These are phyloP conservation scores for Leccinum discolor DNA, from an alignment of 1,284 basidiomycete genomes.

Conservation along the genomic window DNA sequence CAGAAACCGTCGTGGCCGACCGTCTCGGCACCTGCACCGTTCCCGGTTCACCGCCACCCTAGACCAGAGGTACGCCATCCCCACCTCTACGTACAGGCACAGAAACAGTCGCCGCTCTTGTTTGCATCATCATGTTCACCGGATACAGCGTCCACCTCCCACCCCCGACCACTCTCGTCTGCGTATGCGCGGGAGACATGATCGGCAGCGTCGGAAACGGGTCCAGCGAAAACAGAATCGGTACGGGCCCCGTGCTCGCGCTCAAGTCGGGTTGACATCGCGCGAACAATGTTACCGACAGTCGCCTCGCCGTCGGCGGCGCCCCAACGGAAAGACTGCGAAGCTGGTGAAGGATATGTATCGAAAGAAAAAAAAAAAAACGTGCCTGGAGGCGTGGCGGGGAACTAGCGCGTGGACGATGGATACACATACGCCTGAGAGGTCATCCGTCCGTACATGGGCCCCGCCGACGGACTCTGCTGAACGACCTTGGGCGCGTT, in stretches of 20 bases:
- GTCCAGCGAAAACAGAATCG: conserved; percentile 63
- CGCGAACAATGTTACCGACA: conserved; percentile 63
- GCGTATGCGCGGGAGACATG: not conserved
- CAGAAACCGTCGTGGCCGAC: conserved; percentile 1
- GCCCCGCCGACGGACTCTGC: conserved; percentile 38
- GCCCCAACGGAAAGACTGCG: no score
- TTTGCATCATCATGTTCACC: conserved; percentile 14
- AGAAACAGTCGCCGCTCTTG: conserved; percentile 34
- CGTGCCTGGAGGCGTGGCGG: not conserved
- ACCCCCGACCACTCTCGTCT: not conserved
- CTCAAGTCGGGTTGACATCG: conserved; percentile 55
- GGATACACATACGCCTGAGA: conserved; percentile 18
- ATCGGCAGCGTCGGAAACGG: conserved; percentile 41
- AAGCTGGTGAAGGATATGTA: no score
- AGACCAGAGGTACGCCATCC: not conserved
- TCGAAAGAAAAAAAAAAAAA: no score
- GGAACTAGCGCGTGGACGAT: not conserved
- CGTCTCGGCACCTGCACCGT: conserved; percentile 17
- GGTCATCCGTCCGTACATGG: conserved; percentile 57
- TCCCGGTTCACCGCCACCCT: not conserved
- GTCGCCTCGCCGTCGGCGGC: conserved; percentile 15
- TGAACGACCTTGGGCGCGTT: conserved; percentile 60
- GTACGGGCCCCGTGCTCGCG: conserved; percentile 58
- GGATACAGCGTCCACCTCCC: not conserved
- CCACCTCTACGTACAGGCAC: conserved; percentile 27